These are phyloP conservation scores for Pseudopithomyces chartarum DNA, from an alignment of 2,329 filamentous ascomycete species.

Conservation along the genomic window DNA sequence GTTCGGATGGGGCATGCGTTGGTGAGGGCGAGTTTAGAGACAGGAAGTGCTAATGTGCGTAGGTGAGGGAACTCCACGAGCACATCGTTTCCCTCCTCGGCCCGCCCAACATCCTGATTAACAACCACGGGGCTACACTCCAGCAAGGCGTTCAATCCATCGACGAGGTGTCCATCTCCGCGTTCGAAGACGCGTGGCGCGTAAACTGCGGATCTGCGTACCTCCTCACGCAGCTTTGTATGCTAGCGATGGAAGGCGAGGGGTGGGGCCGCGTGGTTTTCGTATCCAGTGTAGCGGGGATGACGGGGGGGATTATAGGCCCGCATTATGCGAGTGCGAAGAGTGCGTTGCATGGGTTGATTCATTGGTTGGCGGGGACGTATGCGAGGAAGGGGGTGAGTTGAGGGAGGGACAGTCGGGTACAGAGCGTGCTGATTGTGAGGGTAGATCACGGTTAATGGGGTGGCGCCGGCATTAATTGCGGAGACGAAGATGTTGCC, in stretches of 20 bases:
- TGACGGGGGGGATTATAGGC: constrained; percentile 48
- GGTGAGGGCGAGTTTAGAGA: neutral
- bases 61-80: constrained; percentile 40
- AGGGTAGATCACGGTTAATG: constrained; percentile 51
- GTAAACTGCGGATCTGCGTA: constrained; percentile 45
- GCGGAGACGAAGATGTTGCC: constrained; percentile 53
- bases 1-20: neutral
- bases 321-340: constrained; percentile 50
- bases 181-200: constrained; percentile 46
- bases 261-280: constrained; percentile 47
- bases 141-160: constrained; percentile 32
- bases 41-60: neutral
- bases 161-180: constrained; percentile 40
- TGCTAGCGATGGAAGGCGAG: constrained; percentile 42
- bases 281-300: constrained; percentile 45
- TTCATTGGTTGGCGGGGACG: constrained; percentile 52
- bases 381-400: constrained; percentile 49
- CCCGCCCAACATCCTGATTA: constrained; percentile 48
- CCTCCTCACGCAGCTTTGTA: constrained; percentile 46
- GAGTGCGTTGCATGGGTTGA: constrained; percentile 52
- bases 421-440: neutral
- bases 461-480: constrained; percentile 55
- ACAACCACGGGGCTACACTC: constrained; percentile 42
- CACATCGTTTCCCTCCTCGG: constrained; percentile 40
- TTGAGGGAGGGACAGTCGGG: neutral